Evolutionary conservation across 78 protist genomes (phyloP), one percentile per base, ranked within the genome.

Genomic region (Polysphondylium violaceum): DNA sequence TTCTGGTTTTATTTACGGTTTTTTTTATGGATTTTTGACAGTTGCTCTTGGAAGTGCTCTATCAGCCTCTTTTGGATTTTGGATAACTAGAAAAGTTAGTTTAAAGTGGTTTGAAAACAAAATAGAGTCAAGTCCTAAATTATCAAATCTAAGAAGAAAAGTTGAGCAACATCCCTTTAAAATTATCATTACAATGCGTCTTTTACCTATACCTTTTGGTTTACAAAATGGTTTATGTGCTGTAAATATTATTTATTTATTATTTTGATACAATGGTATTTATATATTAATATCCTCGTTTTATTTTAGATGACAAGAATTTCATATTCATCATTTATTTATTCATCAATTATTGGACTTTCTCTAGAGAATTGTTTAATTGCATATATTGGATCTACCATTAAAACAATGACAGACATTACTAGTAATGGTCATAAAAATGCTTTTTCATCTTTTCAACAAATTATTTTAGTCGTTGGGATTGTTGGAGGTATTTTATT

Each of bases 201-300:
- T 83, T n/a, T 29, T 83, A 40, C 91, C 91, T 8, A 69, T 83
- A 14, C 89, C 91, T 41, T 83, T 69, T 83, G 89, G 89, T 40
- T 6, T 79, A 36, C 76, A 81, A 68, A 81, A 81, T 65, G 75
- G 77, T n/a, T 56, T 83, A 59, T 83, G 74, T 71, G 72, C 91
- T 25, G 72, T 69, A 67, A 17, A 72, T 69, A 53, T 19, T 23
- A 11, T 58, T 38, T 59, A 74, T 40, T 25, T 51, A 71, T 71
- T 51, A 4, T 47, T 27, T 19, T 33, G 17, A 60, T 33, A 5
- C 2, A 64, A 14, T 17, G 27, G 21, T 19, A 14, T 36, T 35
- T 29, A 63, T 31, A 25, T 51, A 71, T 35, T 35, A 53, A 47
- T 35, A 40, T 53, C 27, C 2, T 29, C 58, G 19, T 25, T 59